These are phyloP conservation scores for Didymella exigua DNA, from an alignment of 2,329 filamentous ascomycete species.

Conservation along the genomic window DNA sequence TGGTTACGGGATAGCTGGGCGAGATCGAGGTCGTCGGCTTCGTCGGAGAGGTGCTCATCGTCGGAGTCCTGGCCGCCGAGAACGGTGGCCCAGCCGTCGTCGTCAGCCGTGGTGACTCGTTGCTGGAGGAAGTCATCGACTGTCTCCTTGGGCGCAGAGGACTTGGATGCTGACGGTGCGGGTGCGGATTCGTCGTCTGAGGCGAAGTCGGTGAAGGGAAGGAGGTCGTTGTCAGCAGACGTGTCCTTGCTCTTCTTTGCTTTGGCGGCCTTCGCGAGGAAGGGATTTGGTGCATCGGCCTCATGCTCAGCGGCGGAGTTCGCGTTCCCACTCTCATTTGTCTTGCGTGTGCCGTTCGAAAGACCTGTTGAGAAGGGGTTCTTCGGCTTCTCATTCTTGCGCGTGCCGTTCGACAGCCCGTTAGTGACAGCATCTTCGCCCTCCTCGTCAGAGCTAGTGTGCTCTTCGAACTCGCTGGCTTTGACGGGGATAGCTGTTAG, in stretches of 20 bases:
- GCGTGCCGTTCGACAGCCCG: conserved; percentile 13
- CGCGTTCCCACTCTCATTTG: conserved; percentile 7
- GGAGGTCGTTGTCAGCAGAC: conserved; percentile 20
- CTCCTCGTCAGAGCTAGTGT: conserved; percentile 56
- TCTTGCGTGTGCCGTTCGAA: conserved; percentile 22
- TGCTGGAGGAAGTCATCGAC: conserved; percentile 41
- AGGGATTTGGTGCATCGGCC: conserved; percentile 35
- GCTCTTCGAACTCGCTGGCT: conserved; percentile 66
- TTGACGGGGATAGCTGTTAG: conserved; percentile 39
- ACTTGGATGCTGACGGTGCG: background rate
- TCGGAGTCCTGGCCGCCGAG: conserved; percentile 44
- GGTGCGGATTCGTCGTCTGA: conserved; percentile 14
- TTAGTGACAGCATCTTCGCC: conserved; percentile 27
- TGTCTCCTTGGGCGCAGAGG: conserved; percentile 13
- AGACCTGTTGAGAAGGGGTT: conserved; percentile 24
- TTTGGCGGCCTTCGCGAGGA: conserved; percentile 36
- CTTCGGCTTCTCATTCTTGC: conserved; percentile 13
- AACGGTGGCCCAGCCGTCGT: conserved; percentile 54
- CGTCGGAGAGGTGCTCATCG: conserved; percentile 37
- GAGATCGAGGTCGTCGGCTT: conserved; percentile 50
- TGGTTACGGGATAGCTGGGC: conserved; percentile 56
- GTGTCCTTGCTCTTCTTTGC: conserved; percentile 34
- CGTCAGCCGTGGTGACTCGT: conserved; percentile 43
- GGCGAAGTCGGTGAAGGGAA: conserved; percentile 10
- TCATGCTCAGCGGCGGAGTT: conserved; percentile 11